A percentile compares a stretch with the other conserved stretches of the same genome.
These are phyloP conservation scores for Plasmodium berghei DNA, from an alignment of 169 alveolate species.

Conservation along the genomic window DNA sequence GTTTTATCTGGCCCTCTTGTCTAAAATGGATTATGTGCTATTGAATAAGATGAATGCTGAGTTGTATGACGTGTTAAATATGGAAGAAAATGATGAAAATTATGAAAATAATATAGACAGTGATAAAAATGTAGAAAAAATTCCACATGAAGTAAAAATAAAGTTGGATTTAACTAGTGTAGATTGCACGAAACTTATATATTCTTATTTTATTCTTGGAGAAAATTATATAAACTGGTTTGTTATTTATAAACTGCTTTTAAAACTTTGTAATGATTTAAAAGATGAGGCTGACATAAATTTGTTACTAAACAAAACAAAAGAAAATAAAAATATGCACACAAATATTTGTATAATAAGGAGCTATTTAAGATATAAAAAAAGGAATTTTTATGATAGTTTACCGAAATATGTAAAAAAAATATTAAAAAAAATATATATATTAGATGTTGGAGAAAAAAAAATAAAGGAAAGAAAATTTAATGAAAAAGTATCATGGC, in stretches of 20 bases:
- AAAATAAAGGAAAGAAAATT: conserved; percentile 36
- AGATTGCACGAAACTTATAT: conserved; percentile 28
- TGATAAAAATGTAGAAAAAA: not conserved
- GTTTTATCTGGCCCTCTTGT: conserved; percentile 24
- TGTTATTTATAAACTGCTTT: conserved; percentile 27
- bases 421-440: conserved; percentile 25
- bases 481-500: conserved; percentile 79
- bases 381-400: conserved; percentile 32
- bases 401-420: conserved; percentile 42
- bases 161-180: conserved; percentile 13
- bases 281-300: conserved; percentile 12
- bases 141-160: not conserved
- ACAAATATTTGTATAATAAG: conserved; percentile 36
- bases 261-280: conserved; percentile 13
- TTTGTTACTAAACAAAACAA: not conserved
- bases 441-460: conserved; percentile 16
- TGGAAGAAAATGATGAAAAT: not conserved
- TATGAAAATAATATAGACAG: not conserved
- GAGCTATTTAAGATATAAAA: conserved; percentile 45
- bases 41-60: conserved; percentile 2
- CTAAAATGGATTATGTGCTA: conserved; percentile 14
- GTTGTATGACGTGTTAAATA: not conserved
- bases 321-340: conserved; percentile 23
- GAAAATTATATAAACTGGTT: conserved; percentile 55
- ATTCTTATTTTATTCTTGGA: conserved; percentile 36